Evolutionary conservation across 2,329 filamentous ascomycete species (phyloP).

Genomic region (Colletotrichum trifolii): DNA sequence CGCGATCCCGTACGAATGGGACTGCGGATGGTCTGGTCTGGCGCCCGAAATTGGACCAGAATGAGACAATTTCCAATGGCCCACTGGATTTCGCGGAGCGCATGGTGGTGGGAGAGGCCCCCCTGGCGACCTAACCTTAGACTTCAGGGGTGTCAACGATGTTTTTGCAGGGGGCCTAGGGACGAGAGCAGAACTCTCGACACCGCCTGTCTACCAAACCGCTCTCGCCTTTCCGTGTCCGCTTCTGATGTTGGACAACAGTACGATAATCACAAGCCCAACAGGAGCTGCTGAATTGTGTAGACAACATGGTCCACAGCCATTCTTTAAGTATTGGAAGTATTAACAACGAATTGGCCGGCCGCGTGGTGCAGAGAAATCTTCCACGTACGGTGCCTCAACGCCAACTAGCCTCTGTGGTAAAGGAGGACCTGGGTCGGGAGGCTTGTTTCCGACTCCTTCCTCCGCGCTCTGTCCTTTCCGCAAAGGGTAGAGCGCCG

Average conservation of each 20-base stretch:
- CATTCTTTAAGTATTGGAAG: conserved; percentile 7
- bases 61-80: conserved; percentile 33
- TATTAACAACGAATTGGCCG: too few species aligned
- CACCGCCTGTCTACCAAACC: background rate
- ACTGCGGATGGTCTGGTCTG: conserved; percentile 30
- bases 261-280: background rate
- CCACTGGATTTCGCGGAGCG: conserved; percentile 38
- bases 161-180: conserved; percentile 15
- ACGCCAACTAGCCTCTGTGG: background rate
- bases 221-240: conserved; percentile 10
- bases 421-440: conserved; percentile 15
- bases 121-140: conserved; percentile 22
- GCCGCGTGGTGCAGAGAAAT: too few species aligned
- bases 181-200: conserved; percentile 18
- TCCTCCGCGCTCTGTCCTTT: conserved; percentile 11
- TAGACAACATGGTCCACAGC: background rate
- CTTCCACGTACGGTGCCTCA: too few species aligned
- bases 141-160: conserved; percentile 22
- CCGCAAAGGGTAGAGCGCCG: too few species aligned
- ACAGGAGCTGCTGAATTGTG: too few species aligned
- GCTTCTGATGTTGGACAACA: conserved; percentile 5
- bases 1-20: conserved; percentile 29
- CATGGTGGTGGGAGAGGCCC: conserved; percentile 34
- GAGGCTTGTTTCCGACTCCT: conserved; percentile 16
- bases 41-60: conserved; percentile 31